Evolutionary conservation across 1,284 basidiomycete genomes (phyloP), one percentile per base, ranked within the genome.

Genomic region (Termitomyces sp.): DNA sequence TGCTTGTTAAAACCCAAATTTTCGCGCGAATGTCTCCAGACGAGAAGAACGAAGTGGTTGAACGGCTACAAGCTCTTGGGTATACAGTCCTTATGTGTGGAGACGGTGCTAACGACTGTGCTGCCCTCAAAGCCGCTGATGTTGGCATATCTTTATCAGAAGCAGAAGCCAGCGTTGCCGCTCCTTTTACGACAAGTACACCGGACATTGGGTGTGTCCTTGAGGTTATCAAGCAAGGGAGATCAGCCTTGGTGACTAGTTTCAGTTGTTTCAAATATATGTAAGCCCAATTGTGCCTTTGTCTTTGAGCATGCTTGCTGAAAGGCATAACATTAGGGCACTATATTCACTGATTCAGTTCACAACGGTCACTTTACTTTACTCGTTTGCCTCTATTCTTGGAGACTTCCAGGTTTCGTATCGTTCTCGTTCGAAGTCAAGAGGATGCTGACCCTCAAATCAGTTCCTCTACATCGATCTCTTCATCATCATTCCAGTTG

Each of bases 241-340:
- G 97, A 42, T 93, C 93, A 5, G 95, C 97, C 2, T 75, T 99
- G 49, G 96, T 97, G 49, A 99, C 96, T 1, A 95, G 91, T 64
- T 99, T 99, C 72, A 94, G 92, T 61, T 99, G 97, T 73, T 99
- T 99, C 84, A 98, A 97, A 73, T 97, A 96, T 66, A 97, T 97
- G 94, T 92, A 63, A 71, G 89, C 75, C 24, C 1, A 49, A 50
- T 14, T 42, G 31, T n/a, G 13, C 43, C 45, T 31, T 42, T 10
- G 13, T 24, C n/a, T 28, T n/a, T 34, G 14, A 5, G 21, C 21
- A 11, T 26, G 21, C 7, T 35, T 8, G n/a, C 21, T 46, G 21
- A 26, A 35, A 46, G n/a, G 19, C 6, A n/a, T 35, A 7, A 35
- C n/a, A 3, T 33, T 59, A 92, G 90, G 91, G 91, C 91, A 0